Evolutionary conservation across 108 stramenopile genomes (phyloP), one percentile per base, ranked within the genome.

Genomic region (Skeletonema tropicum): DNA sequence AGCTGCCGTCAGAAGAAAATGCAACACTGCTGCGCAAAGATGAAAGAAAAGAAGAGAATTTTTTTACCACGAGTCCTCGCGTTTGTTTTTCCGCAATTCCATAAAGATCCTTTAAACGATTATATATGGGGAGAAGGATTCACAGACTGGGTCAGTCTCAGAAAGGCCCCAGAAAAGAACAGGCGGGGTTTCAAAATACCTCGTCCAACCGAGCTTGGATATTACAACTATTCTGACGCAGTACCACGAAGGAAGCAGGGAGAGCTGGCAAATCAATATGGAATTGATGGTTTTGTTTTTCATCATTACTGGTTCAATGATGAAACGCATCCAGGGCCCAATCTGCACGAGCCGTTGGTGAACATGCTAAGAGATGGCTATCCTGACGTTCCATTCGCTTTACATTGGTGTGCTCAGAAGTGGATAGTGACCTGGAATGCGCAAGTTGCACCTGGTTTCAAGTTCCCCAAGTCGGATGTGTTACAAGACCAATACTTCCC

Each of bases 231-330:
- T 70, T 57, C 64, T 11, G 58, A 88, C 2, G 39, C 35, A 8
- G 48, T 70, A 45, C 46, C 74, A 0, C 75, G 90, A 23, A 61
- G 75, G 42, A 39, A 36, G 29, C 90, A 90, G 26, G 85, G 86
- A 2, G 69, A 83, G 31, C 49, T 88, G 26, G 90, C 90, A 7
- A 65, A 64, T 6, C 39, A 83, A 63, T 81, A 86, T 79, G 84
- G 82, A 11, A 81, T 90, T 31, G 87, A 90, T 76, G 90, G 87
- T 11, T 86, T 90, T 52, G 68, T 88, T 38, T 86, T 79, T 74
- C 90, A 90, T 79, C 84, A 85, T 68, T 90, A 88, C 70, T 76
- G 90, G 88, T 90, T 90, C 49, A 83, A 88, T 76, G 90, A 90
- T 61, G 59, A 41, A 5, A 11, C 33, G 35, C 70, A 86, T 57